Conservation (phyloP, 768 basidiomycete species). For the Lactarius quietus region DNA sequence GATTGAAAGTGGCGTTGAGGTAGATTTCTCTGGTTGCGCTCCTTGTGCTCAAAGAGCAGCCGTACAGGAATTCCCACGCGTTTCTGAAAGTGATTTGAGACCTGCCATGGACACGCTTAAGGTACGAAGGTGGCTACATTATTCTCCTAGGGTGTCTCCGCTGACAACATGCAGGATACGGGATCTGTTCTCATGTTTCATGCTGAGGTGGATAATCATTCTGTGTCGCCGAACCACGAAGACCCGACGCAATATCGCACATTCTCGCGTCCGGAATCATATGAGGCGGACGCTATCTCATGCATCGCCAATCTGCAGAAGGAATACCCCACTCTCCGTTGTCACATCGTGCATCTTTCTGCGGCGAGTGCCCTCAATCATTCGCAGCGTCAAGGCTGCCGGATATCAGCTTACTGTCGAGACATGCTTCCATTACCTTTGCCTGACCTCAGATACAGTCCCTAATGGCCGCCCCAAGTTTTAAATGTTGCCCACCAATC, state of each 20-base stretch:
- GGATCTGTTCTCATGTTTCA: conserved; percentile 83
- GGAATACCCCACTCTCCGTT: conserved; percentile 62
- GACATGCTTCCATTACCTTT: conserved; percentile 97
- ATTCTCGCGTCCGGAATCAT: conserved; percentile 79
- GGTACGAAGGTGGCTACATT: conserved; percentile 39
- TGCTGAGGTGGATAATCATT: conserved; percentile 71
- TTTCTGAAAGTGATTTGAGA: conserved; percentile 63
- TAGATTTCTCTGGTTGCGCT: conserved; percentile 33
- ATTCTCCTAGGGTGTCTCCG: not conserved
- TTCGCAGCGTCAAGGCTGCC: conserved; percentile 62
- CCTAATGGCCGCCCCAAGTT: conserved; percentile 78
- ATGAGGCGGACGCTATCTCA: conserved; percentile 80
- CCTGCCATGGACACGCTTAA: conserved; percentile 71
- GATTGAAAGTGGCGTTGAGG: conserved; percentile 94
- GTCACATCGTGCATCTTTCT: conserved; percentile 95
- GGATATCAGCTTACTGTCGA: conserved; percentile 82
- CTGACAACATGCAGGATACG: conserved; percentile 45
- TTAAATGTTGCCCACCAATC: conserved; percentile 97
- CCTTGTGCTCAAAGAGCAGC: conserved; percentile 3
- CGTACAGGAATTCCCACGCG: conserved; percentile 86
- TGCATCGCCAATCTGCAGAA: conserved; percentile 66
- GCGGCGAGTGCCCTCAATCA: conserved; percentile 75
- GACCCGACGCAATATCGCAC: conserved; percentile 66
- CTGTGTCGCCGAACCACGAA: conserved; percentile 28
- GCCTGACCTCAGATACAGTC: conserved; percentile 66